These are phyloP conservation scores for Ustilago trichophora DNA, from an alignment of 1,284 basidiomycete species.

Conservation along the genomic window DNA sequence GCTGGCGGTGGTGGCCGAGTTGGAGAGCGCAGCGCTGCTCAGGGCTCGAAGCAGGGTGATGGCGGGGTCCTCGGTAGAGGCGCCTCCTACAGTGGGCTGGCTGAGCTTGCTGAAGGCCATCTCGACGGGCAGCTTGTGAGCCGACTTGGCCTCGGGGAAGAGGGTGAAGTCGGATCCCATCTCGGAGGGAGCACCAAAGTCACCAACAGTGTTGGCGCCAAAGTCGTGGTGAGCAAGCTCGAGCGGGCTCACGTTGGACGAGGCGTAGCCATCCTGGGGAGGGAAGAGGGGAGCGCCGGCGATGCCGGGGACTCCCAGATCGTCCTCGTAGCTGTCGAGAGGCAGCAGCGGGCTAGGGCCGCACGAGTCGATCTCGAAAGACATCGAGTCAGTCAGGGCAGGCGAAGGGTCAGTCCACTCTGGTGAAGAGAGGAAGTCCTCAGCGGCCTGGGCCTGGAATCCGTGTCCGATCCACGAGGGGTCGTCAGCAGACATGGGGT, in stretches of 20 bases:
- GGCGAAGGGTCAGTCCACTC: slow-evolving; percentile 62
- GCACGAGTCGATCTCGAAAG: slow-evolving; percentile 60
- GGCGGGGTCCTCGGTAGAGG: slow-evolving; percentile 38
- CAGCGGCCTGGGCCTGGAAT: slow-evolving; percentile 47
- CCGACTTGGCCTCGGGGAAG: slow-evolving; percentile 37
- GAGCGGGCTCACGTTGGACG: slow-evolving; percentile 49
- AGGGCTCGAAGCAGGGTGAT: slow-evolving; percentile 48
- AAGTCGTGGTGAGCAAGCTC: slow-evolving; percentile 35
- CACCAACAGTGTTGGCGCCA: slow-evolving; percentile 28
- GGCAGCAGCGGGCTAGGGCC: slow-evolving; percentile 58
- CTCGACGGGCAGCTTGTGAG: slow-evolving; percentile 36
- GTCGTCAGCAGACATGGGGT: slow-evolving; percentile 54
- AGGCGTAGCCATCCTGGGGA: slow-evolving; percentile 37
- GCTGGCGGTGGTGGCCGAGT: slow-evolving; percentile 22
- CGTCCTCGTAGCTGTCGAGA: slow-evolving; percentile 52
- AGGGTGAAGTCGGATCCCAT: slow-evolving; percentile 50
- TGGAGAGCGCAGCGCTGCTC: slow-evolving; percentile 45
- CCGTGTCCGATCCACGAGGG: slow-evolving; percentile 55
- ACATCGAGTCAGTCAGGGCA: slow-evolving; percentile 57
- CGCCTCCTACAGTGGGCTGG: slow-evolving; percentile 27
- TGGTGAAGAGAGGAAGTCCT: slow-evolving; percentile 58
- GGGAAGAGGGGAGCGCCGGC: slow-evolving; percentile 48
- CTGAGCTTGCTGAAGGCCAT: slow-evolving; percentile 54
- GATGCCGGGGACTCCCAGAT: slow-evolving; percentile 55
- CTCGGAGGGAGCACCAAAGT: slow-evolving; percentile 44